Base-by-base conservation (phyloP, 441 rosid genomes). In the Rhodomyrtus psidioides region DNA sequence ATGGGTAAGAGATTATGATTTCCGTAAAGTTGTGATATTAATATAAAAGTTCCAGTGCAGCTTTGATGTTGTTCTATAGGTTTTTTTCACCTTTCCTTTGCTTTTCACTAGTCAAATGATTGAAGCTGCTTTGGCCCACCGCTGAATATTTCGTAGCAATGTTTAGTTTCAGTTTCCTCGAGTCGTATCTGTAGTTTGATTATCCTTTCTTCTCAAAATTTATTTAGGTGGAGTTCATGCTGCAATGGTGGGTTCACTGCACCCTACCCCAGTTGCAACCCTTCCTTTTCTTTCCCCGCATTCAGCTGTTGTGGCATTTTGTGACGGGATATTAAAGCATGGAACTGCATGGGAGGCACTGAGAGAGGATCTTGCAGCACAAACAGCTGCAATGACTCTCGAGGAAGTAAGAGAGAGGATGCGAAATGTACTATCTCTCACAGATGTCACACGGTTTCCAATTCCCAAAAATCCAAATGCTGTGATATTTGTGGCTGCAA, bases 341-440 rank as follows among this genome's bases (percentile, higher is more conserved):
- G 99, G 96, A 86, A 96, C 98, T 24, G 98, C 99, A 34, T 97
- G 98, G 98, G 99, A 96, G 89, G 98, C 94, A 86, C 93, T 96
- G 87, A 95, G 98, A 89, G 93, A 94, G 85, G 98, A 97, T 84
- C 97, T 94, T 87, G 97, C 93, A 28, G 94, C 87, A 23, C 92
- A 94, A 85, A 84, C 94, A 88, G 89, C 93, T 84, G 92, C 91
- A 86, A 93, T 93, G 94, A 96, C 98, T 88, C 98, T 96, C 9
- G 96, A 96, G 89, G 97, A 95, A 90, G 98, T 96, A 90, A 95
- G 91, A 92, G 95, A 96, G 87, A 92, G 98, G 87, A 95, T 97
- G 99, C 88, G 97, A 89, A 93, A 90, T 84, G 98, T 97, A 54
- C 92, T 97, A 81, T 95, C 99, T 82, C 98, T 96, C 93, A 96